Base-by-base conservation (phyloP, 2,329 filamentous ascomycete genomes). In the Fusarium sp. region DNA sequence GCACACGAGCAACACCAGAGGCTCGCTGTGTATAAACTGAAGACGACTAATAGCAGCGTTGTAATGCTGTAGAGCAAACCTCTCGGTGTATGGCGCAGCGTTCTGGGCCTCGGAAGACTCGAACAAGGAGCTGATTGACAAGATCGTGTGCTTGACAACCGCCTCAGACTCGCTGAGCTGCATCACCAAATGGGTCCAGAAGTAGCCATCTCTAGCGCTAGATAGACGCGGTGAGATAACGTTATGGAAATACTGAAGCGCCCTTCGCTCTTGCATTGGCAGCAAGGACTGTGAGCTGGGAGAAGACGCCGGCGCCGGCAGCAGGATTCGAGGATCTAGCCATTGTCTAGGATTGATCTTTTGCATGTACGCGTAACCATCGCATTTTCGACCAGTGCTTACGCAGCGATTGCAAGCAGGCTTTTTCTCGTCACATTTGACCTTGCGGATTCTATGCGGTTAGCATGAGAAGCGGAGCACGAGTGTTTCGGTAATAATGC, bases 151-250 rank as follows among this genome's bases (percentile, higher is more conserved):
- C 24, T 54, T 52, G 20, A 65, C 64, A 0, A 57, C 61, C 3
- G 43, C 31, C 37, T 59, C 56, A 6, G 50, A 54, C 49, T 52
- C 38, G 50, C 64, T 57, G 4, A 65, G 63, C 42, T 55, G 56
- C 56, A 67, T 65, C 11, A 65, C 61, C 4, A 62, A 46, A 44
- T 53, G 52, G 10, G 61, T 66, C 64, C 64, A 68, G 39, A 68
- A 65, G 28, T 57, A 61, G 26, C 55, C 31, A 23, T 61, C 56
- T 13, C 41, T 56, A 15, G 56, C 44, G 5, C 61, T 57, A 4
- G 50, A 57, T 8, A 66, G 13, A 5, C 41, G 52, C 11, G 64
- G 64, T 5, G 60, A 57, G 23, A 57, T 52, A 9, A 57, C 42
- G 15, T 43, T 26, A 31, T 46, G 26, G 15, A 67, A 68, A 29